Evolutionary conservation across 768 basidiomycete species (phyloP).

Genomic region (Trichaptum fuscoviolaceum): DNA sequence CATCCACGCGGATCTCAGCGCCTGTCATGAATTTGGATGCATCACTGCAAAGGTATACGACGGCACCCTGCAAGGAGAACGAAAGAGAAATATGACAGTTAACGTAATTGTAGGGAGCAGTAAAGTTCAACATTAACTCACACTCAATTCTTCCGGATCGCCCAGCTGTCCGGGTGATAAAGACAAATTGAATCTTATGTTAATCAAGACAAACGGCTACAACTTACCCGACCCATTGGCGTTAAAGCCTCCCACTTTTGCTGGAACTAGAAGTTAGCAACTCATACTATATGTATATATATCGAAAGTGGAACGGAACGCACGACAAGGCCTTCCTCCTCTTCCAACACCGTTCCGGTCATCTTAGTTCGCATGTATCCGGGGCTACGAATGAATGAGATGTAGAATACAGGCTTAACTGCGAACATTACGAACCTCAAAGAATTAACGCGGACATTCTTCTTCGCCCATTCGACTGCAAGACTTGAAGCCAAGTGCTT

Average conservation of each 20-base stretch:
- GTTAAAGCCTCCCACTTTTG: conserved; percentile 81
- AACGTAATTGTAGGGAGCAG: not conserved
- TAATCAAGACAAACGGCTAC: conserved; percentile 2
- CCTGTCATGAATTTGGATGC: conserved; percentile 90
- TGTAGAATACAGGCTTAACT: not conserved
- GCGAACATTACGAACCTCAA: conserved; percentile 45
- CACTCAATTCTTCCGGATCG: conserved; percentile 87
- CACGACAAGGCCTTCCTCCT: conserved; percentile 72
- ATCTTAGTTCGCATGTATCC: conserved; percentile 95
- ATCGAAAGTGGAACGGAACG: conserved; percentile 11
- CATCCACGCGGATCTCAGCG: conserved; percentile 79
- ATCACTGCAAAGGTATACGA: conserved; percentile 88
- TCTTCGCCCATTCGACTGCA: conserved; percentile 94
- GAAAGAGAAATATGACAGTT: not conserved
- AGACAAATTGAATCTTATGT: conserved; percentile 12
- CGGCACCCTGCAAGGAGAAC: conserved; percentile 54
- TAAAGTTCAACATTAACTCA: conserved; percentile 28
- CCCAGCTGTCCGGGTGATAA: conserved; percentile 56
- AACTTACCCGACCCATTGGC: conserved; percentile 76
- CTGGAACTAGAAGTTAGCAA: conserved; percentile 27
- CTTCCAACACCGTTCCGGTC: conserved; percentile 75
- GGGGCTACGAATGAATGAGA: conserved; percentile 45
- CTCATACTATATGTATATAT: too few species aligned
- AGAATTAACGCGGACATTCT: conserved; percentile 81
- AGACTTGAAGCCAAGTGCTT: conserved; percentile 91